Percentiles rank a stretch among this genome's conserved stretches.
phyloP scores from a whole-genome alignment of 129 eudicot species.

The Pulicaria dysenterica region DNA sequence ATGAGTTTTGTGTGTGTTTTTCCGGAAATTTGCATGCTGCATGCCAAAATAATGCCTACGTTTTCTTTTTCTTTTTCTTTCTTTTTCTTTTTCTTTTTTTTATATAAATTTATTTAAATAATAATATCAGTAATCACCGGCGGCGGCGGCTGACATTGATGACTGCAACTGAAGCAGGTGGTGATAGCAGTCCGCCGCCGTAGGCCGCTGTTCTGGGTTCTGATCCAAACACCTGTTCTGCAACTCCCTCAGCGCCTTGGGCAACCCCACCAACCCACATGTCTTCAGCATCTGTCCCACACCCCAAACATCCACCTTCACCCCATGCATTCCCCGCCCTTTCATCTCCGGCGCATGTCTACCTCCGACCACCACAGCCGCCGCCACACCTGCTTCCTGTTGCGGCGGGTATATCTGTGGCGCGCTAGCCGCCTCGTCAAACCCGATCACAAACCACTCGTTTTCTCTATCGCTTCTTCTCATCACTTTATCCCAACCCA shows the following conservation, averaged over 20 bases:
- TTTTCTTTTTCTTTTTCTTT: not conserved
- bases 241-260: conserved; percentile 63
- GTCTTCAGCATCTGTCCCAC: conserved; percentile 67
- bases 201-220: conserved; percentile 84
- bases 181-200: conserved; percentile 93
- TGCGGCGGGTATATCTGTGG: conserved; percentile 68
- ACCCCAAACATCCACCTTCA: conserved; percentile 86
- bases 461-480: conserved; percentile 35
- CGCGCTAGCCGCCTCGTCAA: conserved; percentile 68
- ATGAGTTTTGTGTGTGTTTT: not conserved
- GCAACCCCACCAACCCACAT: conserved; percentile 60
- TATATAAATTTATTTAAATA: too few species aligned
- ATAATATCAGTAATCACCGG: conserved; percentile 37
- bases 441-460: conserved; percentile 68
- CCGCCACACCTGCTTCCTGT: conserved; percentile 7
- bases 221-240: conserved; percentile 75
- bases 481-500: conserved; percentile 83
- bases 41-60: conserved; percentile 27
- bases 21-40: not conserved
- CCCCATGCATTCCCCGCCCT: conserved; percentile 70
- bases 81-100: not conserved
- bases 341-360: conserved; percentile 78
- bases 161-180: conserved; percentile 88
- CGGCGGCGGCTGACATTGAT: conserved; percentile 57
- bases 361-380: conserved; percentile 29